Conservation (phyloP, 345 rosid species). For the Populus tremula region DNA sequence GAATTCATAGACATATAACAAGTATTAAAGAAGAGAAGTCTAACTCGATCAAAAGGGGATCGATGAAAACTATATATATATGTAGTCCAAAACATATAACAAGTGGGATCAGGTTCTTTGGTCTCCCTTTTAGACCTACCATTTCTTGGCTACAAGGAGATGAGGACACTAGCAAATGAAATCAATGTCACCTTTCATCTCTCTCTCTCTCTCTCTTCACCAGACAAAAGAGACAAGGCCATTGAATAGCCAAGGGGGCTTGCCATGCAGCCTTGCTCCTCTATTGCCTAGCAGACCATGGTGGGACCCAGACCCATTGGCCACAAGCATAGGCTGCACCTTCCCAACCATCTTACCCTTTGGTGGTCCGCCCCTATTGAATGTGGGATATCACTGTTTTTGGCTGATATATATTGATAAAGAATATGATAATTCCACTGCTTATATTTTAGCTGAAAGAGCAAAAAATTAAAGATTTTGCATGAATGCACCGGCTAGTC, state of each 20-base stretch:
- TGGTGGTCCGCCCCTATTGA: constrained; percentile 19
- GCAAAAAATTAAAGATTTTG: background rate
- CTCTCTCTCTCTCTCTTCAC: background rate
- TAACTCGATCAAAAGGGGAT: background rate
- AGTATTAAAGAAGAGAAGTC: background rate
- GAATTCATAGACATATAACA: too few species aligned
- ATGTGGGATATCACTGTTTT: background rate
- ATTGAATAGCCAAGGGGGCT: constrained; percentile 23
- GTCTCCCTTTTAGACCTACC: constrained; percentile 14
- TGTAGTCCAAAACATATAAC: background rate
- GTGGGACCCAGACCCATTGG: constrained; percentile 28
- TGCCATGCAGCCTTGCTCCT: constrained; percentile 17
- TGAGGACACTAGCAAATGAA: background rate
- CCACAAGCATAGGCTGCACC: constrained; percentile 11
- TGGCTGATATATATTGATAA: background rate
- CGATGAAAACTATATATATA: background rate
- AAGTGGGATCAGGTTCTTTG: background rate
- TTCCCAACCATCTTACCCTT: constrained; percentile 12
- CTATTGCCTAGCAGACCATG: background rate
- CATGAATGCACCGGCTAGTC: background rate
- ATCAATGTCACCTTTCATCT: constrained; percentile 3
- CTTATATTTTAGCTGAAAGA: constrained; percentile 20
- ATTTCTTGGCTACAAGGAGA: constrained; percentile 11
- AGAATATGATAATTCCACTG: background rate
- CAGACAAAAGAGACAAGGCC: constrained; percentile 7